Evolutionary conservation across 345 rosid species (phyloP), one percentile per base, ranked within the genome.

Genomic region (Rhizophora apiculata): DNA sequence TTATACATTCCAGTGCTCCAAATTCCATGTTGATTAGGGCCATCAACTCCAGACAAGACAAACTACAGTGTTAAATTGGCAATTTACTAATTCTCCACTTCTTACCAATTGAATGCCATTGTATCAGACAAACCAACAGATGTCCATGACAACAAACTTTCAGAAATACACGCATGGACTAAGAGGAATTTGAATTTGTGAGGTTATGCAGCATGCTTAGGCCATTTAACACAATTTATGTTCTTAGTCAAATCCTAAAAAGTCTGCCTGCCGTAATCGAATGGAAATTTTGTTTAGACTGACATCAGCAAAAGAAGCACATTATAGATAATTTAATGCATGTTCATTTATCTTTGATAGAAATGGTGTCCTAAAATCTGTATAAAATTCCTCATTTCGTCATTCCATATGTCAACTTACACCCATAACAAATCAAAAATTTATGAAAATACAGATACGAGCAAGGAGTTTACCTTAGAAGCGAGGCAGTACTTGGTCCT

Each of bases 401-500:
- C 19, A 13, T 11, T 15, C 5, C 19, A 3, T 2, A 43, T 43
- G 49, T 43, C 49, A 56, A 30, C 24, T 9, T 4, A 20, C 39
- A 26, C 21, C 22, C 39, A 29, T n/a, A 26, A 2, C 30, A 24
- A 67, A 60, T 6, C 5, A 26, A 57, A 4, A 30, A 53, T 13
- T 21, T 39, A 51, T 16, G 3, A 51, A 43, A 54, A 52, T 55
- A 27, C 20, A 8, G 10, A 1, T 1, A 55, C 15, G 27, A 26
- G 8, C 3, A 2, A 43, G 18, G 59, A n/a, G 29, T 9, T 1
- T 61, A 91, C 98, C 98, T 93, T 93, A 6, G 98, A 89, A 67
- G 97, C 82, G 69, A 93, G 97, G 60, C 99, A 94, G 81, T 94
- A 94, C 86, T 89, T 94, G 76, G 99, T 89, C 77, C 99, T 93